Evolutionary conservation across 345 rosid genomes (phyloP).

Genomic region (Durio zibethinus): DNA sequence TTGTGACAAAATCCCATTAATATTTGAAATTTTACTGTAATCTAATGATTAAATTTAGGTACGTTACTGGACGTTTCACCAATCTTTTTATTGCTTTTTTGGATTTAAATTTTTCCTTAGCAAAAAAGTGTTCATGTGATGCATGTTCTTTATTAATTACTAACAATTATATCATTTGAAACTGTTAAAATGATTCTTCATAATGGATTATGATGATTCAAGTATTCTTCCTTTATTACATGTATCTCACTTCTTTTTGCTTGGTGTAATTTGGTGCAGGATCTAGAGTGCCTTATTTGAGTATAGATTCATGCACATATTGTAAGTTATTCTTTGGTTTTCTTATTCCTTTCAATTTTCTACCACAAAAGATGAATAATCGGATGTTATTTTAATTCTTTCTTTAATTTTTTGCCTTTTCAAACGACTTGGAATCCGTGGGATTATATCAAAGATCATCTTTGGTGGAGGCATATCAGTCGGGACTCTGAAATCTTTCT

Average conservation of each 20-base stretch:
- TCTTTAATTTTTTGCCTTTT: constrained; percentile 17
- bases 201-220: not conserved
- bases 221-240: not conserved
- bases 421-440: constrained; percentile 48
- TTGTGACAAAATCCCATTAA: not conserved
- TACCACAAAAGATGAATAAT: not conserved
- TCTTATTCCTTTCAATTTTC: not conserved
- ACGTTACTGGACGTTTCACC: constrained; percentile 23
- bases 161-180: not conserved
- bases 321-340: constrained; percentile 14
- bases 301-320: constrained; percentile 11
- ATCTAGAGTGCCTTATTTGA: not conserved
- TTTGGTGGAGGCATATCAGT: constrained; percentile 18
- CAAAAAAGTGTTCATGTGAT: not conserved
- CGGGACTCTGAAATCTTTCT: constrained; percentile 23
- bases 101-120: not conserved
- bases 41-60: constrained; percentile 34
- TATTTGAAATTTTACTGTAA: not conserved
- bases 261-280: not conserved
- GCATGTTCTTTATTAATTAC: constrained; percentile 3
- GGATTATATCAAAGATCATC: constrained; percentile 23
- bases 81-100: not conserved
- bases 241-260: not conserved
- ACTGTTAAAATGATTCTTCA: not conserved
- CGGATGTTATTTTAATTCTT: not conserved